Conservation (phyloP, 176 grass and related monocot genomes). For the Rhynchospora breviuscula region DNA sequence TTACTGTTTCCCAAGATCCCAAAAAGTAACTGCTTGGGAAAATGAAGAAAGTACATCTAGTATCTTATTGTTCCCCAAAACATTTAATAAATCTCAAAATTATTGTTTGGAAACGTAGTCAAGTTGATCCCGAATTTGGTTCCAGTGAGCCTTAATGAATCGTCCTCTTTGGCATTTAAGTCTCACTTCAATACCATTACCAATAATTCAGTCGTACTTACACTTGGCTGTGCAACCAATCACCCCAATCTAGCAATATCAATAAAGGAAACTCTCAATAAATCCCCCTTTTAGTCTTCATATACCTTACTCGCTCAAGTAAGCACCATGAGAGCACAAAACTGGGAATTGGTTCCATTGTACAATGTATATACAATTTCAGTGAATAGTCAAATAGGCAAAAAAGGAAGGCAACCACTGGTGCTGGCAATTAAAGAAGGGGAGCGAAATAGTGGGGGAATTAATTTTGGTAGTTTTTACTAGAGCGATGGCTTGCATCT, state of each 20-base stretch:
- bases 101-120: not conserved
- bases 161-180: not conserved
- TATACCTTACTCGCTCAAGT: not conserved
- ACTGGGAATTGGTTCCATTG: not conserved
- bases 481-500: not conserved
- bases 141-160: not conserved
- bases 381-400: not conserved
- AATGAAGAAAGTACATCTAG: not conserved
- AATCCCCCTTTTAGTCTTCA: not conserved
- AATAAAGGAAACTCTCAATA: not conserved
- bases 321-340: not conserved
- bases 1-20: not conserved
- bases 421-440: not conserved
- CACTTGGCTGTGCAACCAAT: not conserved
- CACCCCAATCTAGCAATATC: not conserved
- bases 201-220: not conserved
- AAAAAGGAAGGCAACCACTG: not conserved
- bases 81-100: not conserved
- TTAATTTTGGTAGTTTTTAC: not conserved
- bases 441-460: not conserved
- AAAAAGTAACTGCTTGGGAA: not conserved
- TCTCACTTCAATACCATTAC: not conserved
- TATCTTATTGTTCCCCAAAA: not conserved
- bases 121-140: not conserved
- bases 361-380: not conserved